Conservation (phyloP, 176 grass and related monocot species). For the Musa troglodytarum region DNA sequence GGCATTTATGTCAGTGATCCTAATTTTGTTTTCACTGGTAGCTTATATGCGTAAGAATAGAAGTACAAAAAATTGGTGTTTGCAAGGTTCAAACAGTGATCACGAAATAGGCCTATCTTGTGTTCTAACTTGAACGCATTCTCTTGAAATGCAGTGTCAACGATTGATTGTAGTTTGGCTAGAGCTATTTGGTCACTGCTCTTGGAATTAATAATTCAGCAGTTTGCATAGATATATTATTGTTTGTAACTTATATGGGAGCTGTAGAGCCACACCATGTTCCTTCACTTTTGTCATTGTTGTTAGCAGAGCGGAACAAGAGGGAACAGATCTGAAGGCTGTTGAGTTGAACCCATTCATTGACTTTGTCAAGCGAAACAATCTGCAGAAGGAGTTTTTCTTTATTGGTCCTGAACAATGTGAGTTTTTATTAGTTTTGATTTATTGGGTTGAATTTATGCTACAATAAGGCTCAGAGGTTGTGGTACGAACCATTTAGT, state of each 20-base stretch:
- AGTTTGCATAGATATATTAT: too few relatives aligned
- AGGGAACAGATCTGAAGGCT: conserved; percentile 56
- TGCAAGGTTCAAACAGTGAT: not conserved
- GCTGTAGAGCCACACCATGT: not conserved
- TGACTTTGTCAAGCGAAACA: conserved; percentile 58
- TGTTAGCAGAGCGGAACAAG: conserved; percentile 67
- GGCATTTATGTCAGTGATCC: not conserved
- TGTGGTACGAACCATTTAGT: not conserved
- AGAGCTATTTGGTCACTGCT: too few relatives aligned
- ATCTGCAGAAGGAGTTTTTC: conserved; percentile 76
- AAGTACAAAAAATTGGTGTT: too few relatives aligned
- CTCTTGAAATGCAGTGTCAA: not conserved
- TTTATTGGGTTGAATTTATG: not conserved
- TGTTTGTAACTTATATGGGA: too few relatives aligned
- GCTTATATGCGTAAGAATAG: not conserved
- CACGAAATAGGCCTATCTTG: not conserved
- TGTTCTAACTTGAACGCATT: not conserved
- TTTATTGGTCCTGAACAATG: conserved; percentile 63
- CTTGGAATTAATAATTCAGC: too few relatives aligned
- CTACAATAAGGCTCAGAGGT: not conserved
- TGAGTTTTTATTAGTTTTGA: conserved; percentile 26
- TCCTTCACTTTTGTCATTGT: not conserved
- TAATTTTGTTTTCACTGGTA: not conserved
- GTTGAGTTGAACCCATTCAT: conserved; percentile 65
- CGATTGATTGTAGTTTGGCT: too few relatives aligned